Evolutionary conservation across 192 early-diverging fungal species (phyloP).

Genomic region (Entomortierella chlamydospora): DNA sequence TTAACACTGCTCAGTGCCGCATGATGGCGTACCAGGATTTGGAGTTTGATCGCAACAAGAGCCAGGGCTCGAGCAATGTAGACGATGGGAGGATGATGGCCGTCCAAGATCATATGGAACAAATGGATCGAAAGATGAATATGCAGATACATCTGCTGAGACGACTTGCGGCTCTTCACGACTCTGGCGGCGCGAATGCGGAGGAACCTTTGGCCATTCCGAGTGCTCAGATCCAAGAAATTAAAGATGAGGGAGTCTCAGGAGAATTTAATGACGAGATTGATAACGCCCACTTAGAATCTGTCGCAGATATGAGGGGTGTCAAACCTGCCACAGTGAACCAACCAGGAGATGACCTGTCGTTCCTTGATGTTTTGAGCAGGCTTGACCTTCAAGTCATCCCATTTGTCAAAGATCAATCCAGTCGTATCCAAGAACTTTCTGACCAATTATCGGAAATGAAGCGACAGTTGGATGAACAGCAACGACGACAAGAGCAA

Average conservation of each 20-base stretch:
- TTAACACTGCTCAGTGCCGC: slow-evolving; percentile 50
- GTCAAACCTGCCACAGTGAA: not conserved
- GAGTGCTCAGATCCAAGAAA: not conserved
- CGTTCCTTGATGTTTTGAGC: slow-evolving; percentile 33
- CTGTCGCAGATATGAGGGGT: not conserved
- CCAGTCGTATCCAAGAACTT: slow-evolving; percentile 29
- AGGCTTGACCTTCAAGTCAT: slow-evolving; percentile 40
- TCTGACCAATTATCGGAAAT: slow-evolving; percentile 44
- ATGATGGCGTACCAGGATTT: slow-evolving; percentile 54
- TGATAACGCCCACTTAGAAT: not conserved
- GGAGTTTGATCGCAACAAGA: slow-evolving; percentile 22
- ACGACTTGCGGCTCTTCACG: slow-evolving; percentile 38
- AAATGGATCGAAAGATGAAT: slow-evolving; percentile 48
- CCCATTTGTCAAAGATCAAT: slow-evolving; percentile 41
- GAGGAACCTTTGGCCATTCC: not conserved
- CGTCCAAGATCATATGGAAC: slow-evolving; percentile 63
- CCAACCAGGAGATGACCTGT: slow-evolving; percentile 2
- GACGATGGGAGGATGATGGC: slow-evolving; percentile 67
- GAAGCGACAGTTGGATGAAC: slow-evolving; percentile 40
- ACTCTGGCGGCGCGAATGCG: not conserved
- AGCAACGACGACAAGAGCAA: slow-evolving; percentile 24
- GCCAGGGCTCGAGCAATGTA: slow-evolving; percentile 27
- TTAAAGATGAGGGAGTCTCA: not conserved
- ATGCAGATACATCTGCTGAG: slow-evolving; percentile 58
- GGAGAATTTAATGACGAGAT: not conserved